Evolutionary conservation across 1,139 yeast genomes (phyloP).

Genomic region (Scheffersomyces lignicola): DNA sequence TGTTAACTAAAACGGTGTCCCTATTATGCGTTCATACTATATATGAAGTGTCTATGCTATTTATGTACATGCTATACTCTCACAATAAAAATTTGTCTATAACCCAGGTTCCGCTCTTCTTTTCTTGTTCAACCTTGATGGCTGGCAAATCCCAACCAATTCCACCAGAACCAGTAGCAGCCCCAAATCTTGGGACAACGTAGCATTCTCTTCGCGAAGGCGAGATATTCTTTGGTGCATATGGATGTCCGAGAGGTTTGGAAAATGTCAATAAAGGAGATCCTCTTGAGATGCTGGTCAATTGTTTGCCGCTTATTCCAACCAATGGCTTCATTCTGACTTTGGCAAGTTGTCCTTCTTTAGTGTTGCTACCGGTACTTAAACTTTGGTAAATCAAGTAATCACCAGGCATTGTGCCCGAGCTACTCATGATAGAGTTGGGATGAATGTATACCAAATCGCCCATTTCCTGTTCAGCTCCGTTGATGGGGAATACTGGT

Average conservation of each 20-base stretch:
- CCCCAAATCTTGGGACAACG: conserved; percentile 90
- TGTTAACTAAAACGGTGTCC: too few relatives aligned
- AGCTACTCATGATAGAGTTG: conserved; percentile 53
- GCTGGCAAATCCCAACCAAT: conserved; percentile 94
- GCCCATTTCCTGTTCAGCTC: conserved; percentile 41
- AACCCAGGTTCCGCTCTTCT: conserved; percentile 62
- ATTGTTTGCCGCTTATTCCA: conserved; percentile 71
- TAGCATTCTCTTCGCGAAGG: conserved; percentile 78
- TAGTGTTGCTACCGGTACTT: conserved; percentile 45
- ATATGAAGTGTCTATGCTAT: too few relatives aligned
- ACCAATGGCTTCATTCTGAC: conserved; percentile 76
- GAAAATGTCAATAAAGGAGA: conserved; percentile 80
- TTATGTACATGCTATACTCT: too few relatives aligned
- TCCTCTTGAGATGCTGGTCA: conserved; percentile 73
- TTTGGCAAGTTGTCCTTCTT: conserved; percentile 34
- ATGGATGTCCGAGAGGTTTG: conserved; percentile 88
- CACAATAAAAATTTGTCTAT: too few relatives aligned
- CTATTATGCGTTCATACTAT: too few relatives aligned
- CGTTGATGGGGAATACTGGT: conserved; percentile 59
- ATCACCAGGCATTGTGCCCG: conserved; percentile 71
- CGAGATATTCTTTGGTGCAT: conserved; percentile 70
- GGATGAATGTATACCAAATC: conserved; percentile 77
- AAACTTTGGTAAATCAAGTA: conserved; percentile 71
- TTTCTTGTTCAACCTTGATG: conserved; percentile 70
- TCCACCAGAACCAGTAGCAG: conserved; percentile 78